Base-by-base conservation (phyloP, 768 basidiomycete genomes). In the Boletus vermiculosoides region DNA sequence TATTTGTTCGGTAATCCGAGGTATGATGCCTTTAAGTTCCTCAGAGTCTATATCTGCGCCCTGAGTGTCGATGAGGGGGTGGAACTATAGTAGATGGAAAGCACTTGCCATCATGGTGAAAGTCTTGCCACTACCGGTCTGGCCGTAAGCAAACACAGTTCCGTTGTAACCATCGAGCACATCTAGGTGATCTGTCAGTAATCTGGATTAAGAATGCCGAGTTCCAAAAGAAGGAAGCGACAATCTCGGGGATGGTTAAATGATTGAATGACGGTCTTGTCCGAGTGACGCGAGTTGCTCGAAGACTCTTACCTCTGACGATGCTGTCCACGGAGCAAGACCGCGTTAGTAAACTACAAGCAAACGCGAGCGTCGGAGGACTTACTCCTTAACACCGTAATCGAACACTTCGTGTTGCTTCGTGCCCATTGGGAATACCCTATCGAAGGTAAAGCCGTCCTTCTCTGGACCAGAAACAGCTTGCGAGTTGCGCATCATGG, bases 141-240 rank as follows among this genome's bases (percentile, higher is more conserved):
- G 96, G 37, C 96, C 96, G 74, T 99, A 99, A 50, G 97, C 97
- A 62, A 99, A 84, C 54, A 98, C 90, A 12, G 94, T 98, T 49
- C 97, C 97, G 66, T 99, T 99, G 78, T 99, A 99, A 25, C 97
- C 97, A 74, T 93, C 90, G 71, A 99, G 85, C 47, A 99, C 97
- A 81, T 99, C 97, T 98, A 59, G 46, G 46, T 45, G 58, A 45
- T 36, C 25, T 16, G 57, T 74, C 53, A 70, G 67, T 56, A 13
- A 55, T 61, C 54, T 41, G 44, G 22, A 34, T 40, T 25, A 28
- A 55, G 33, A 39, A 56, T 15, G 47, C 9, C 31, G 44, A 23
- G 36, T 34, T 39, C 28, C 39, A 45, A 39, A 31, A 48, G 45
- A 51, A 54, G 50, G 23, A 36, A 42, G 36, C 13, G 49, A 59